Evolutionary conservation across 768 basidiomycete genomes (phyloP).

Genomic region (Chalciporus chontae): DNA sequence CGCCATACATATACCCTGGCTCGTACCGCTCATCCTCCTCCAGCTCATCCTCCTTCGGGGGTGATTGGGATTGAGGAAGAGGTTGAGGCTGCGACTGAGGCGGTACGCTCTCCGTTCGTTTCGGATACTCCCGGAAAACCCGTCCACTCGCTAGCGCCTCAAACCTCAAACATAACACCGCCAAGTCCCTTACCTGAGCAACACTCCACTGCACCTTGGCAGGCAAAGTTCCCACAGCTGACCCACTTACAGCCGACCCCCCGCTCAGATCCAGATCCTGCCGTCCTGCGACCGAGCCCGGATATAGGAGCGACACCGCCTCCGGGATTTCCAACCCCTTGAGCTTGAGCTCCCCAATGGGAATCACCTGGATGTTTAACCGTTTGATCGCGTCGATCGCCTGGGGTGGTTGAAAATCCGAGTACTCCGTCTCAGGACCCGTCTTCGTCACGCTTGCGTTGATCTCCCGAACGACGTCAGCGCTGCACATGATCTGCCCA

Average conservation of each 20-base stretch:
- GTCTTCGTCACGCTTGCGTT: slow-evolving; percentile 52
- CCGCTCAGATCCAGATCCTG: slow-evolving; percentile 48
- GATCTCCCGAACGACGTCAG: slow-evolving; percentile 83
- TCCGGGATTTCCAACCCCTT: slow-evolving; percentile 95
- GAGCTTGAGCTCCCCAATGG: slow-evolving; percentile 87
- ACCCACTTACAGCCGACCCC: slow-evolving; percentile 9
- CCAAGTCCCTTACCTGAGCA: slow-evolving; percentile 73
- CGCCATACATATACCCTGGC: slow-evolving; percentile 46
- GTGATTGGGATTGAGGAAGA: background rate
- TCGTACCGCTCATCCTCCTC: slow-evolving; percentile 24
- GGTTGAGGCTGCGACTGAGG: slow-evolving; percentile 1
- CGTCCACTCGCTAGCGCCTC: slow-evolving; percentile 70
- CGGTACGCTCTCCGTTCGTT: slow-evolving; percentile 30
- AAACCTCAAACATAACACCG: slow-evolving; percentile 68
- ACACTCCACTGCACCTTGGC: slow-evolving; percentile 62
- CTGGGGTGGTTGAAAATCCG: slow-evolving; percentile 50
- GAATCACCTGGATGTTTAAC: slow-evolving; percentile 64
- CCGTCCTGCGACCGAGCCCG: slow-evolving; percentile 66
- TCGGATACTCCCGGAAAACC: slow-evolving; percentile 48
- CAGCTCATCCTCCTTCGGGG: slow-evolving; percentile 9
- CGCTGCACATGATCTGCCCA: slow-evolving; percentile 91
- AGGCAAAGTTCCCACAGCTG: background rate
- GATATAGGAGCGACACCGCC: slow-evolving; percentile 80
- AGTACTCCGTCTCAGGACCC: slow-evolving; percentile 58
- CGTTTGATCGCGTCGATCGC: slow-evolving; percentile 74